These are phyloP conservation scores for Fomitopsis serialis DNA, from an alignment of 768 basidiomycete genomes.

Conservation along the genomic window DNA sequence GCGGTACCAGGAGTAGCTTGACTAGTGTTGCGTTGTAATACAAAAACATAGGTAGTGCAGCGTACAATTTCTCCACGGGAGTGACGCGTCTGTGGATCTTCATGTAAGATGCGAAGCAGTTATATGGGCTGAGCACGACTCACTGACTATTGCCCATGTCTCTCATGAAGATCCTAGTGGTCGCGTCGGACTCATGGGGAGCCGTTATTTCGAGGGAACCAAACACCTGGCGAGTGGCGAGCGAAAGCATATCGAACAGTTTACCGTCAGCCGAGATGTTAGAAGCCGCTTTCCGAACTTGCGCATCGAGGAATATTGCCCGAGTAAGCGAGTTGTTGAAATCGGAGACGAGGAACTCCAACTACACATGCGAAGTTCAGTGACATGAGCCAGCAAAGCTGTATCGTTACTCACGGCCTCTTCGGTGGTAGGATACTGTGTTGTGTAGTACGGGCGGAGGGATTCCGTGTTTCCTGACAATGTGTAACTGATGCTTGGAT, in stretches of 20 bases:
- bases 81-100: constrained; percentile 12
- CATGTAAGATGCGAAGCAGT: not conserved
- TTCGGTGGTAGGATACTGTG: not conserved
- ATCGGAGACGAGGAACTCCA: constrained; percentile 15
- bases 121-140: not conserved
- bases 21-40: constrained; percentile 25
- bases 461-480: constrained; percentile 3
- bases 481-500: constrained; percentile 19
- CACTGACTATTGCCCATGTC: not conserved
- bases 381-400: no score
- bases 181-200: not conserved
- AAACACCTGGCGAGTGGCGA: constrained; percentile 21
- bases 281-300: constrained; percentile 14
- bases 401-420: constrained; percentile 3
- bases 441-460: constrained; percentile 13
- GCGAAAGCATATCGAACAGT: constrained; percentile 14
- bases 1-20: constrained; percentile 19
- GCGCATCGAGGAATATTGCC: constrained; percentile 16
- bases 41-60: constrained; percentile 23
- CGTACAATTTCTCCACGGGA: constrained; percentile 28
- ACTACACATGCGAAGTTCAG: no score
- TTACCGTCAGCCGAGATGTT: constrained; percentile 15
- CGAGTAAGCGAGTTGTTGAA: constrained; percentile 11
- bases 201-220: constrained; percentile 21
- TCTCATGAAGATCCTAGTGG: constrained; percentile 12